Percentiles rank a stretch among this genome's conserved stretches.
Conservation (phyloP, 306 rosid genomes). For the Cyclanthera cordifolia region DNA sequence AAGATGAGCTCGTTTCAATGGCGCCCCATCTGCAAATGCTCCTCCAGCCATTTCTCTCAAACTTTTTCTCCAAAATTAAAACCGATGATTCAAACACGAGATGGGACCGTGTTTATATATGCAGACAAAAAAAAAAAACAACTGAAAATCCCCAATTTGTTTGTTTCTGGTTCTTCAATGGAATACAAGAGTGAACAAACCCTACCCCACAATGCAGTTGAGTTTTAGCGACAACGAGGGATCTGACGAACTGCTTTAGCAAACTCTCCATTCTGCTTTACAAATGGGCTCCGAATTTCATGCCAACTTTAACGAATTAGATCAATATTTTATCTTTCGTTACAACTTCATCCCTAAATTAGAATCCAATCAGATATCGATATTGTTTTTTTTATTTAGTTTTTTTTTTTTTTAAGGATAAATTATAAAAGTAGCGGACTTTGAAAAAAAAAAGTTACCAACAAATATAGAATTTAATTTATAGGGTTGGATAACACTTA, state of each 20-base stretch:
- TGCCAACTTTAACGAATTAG: background rate
- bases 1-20: conserved; percentile 50
- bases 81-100: background rate
- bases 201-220: background rate
- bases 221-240: background rate
- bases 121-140: background rate
- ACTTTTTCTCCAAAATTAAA: background rate
- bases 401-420: too few species aligned
- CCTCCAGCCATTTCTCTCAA: conserved; percentile 52
- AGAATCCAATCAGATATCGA: too few species aligned
- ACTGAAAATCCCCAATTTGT: background rate
- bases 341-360: background rate
- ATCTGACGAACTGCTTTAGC: background rate
- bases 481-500: too few species aligned
- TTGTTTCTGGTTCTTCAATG: too few species aligned
- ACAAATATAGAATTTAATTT: too few species aligned
- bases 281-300: background rate
- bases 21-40: conserved; percentile 21
- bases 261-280: background rate
- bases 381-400: too few species aligned
- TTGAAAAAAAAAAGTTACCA: too few species aligned
- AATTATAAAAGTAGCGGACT: too few species aligned
- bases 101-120: background rate
- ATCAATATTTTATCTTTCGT: background rate
- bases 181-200: too few species aligned